phyloP scores from a whole-genome alignment of 805 yeast species.

The Lachancea nothofagi region DNA sequence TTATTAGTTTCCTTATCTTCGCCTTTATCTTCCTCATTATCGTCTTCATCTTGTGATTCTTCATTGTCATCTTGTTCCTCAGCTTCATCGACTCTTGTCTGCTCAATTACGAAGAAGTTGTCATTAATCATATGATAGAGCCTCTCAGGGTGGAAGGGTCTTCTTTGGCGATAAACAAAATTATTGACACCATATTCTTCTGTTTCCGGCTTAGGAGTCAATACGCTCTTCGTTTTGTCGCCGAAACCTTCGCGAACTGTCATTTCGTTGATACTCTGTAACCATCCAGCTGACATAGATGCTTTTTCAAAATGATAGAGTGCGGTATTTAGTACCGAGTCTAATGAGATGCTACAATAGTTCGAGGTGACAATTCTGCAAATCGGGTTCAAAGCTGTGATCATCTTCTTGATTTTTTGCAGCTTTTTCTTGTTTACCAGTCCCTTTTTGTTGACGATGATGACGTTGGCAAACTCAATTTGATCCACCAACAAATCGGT shows the following conservation, averaged over 20 bases:
- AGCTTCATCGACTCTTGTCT: slow-evolving; percentile 45
- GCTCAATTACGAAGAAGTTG: slow-evolving; percentile 37
- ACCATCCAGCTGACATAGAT: slow-evolving; percentile 42
- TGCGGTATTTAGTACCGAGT: slow-evolving; percentile 35
- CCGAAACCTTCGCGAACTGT: slow-evolving; percentile 33
- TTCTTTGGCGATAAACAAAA: slow-evolving; percentile 38
- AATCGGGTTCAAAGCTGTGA: slow-evolving; percentile 38
- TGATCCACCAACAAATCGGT: slow-evolving; percentile 44
- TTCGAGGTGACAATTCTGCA: slow-evolving; percentile 37
- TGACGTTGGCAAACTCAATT: slow-evolving; percentile 42
- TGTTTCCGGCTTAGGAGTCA: slow-evolving; percentile 42
- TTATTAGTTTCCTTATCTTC: slow-evolving; percentile 31
- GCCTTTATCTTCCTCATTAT: slow-evolving; percentile 31
- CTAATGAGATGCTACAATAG: slow-evolving; percentile 36
- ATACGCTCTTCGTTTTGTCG: slow-evolving; percentile 17
- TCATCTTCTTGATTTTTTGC: slow-evolving; percentile 31
- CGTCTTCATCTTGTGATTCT: slow-evolving; percentile 23
- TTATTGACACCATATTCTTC: slow-evolving; percentile 43
- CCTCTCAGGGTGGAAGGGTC: slow-evolving; percentile 43
- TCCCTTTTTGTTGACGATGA: slow-evolving; percentile 38
- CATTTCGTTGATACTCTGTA: slow-evolving; percentile 39
- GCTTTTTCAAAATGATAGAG: slow-evolving; percentile 40
- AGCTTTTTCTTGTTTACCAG: slow-evolving; percentile 26
- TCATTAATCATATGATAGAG: slow-evolving; percentile 34
- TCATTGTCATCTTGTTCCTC: slow-evolving; percentile 34